phyloP scores from a whole-genome alignment of 768 basidiomycete genomes.

The Hortiboletus campestris region DNA sequence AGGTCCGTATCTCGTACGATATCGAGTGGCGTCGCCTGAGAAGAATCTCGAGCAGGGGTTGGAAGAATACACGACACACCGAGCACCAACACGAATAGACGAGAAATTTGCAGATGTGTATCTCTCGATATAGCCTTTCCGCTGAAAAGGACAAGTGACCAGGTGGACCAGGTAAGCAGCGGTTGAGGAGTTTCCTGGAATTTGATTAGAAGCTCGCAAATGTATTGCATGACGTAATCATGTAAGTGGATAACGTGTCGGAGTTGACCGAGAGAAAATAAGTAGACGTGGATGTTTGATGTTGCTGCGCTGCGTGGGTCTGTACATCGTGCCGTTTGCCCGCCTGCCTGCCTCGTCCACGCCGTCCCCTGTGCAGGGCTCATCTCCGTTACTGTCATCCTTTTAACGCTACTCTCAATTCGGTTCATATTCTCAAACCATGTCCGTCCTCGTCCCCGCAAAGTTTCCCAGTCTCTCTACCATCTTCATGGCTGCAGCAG shows the following conservation, averaged over 20 bases:
- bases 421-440: constrained; percentile 1
- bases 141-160: background rate
- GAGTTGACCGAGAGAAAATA: constrained; percentile 28
- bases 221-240: constrained; percentile 9
- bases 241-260: constrained; percentile 14
- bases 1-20: background rate
- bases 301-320: constrained; percentile 14
- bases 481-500: constrained; percentile 32
- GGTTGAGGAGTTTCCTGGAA: no score
- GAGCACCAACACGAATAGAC: background rate
- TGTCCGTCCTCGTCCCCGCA: constrained; percentile 33
- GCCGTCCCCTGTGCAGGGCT: constrained; percentile 16
- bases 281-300: constrained; percentile 8
- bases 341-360: constrained; percentile 8
- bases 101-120: background rate
- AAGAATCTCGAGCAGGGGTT: background rate
- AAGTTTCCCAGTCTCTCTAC: constrained; percentile 30
- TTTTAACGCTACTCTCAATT: constrained; percentile 18
- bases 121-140: background rate
- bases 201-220: no score
- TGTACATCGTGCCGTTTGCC: constrained; percentile 5
- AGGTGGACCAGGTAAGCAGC: no score
- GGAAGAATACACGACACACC: no score
- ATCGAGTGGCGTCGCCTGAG: constrained; percentile 1
- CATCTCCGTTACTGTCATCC: constrained; percentile 23